Evolutionary conservation across 2,329 filamentous ascomycete species (phyloP).

Genomic region (Penicillium fuscoglaucum): DNA sequence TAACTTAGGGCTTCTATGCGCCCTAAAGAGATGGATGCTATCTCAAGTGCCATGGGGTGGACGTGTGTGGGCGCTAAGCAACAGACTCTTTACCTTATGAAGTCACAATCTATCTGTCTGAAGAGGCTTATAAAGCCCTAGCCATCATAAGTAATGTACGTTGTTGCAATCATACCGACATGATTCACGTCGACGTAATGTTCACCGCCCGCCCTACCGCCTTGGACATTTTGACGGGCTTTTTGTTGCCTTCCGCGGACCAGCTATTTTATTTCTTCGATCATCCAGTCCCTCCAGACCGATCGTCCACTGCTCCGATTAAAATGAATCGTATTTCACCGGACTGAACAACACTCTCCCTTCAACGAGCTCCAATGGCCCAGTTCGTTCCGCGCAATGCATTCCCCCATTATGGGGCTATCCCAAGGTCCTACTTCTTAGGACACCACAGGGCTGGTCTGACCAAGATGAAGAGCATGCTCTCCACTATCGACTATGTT

Average conservation of each 20-base stretch:
- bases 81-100: background rate
- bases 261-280: background rate
- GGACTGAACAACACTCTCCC: background rate
- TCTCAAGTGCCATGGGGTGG: background rate
- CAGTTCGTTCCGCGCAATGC: slow-evolving; percentile 70
- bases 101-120: background rate
- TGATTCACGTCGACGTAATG: background rate
- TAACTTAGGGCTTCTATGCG: too few species aligned
- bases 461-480: slow-evolving; percentile 74
- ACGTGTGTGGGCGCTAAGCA: background rate
- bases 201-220: slow-evolving; percentile 9
- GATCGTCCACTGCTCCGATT: background rate
- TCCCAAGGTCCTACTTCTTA: slow-evolving; percentile 88
- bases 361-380: slow-evolving; percentile 19
- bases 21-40: too few species aligned
- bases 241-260: background rate
- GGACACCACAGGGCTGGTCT: slow-evolving; percentile 87
- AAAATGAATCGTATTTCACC: slow-evolving; percentile 12
- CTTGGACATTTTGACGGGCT: slow-evolving; percentile 5
- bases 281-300: background rate
- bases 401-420: slow-evolving; percentile 72
- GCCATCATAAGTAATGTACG: background rate
- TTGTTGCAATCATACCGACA: background rate
- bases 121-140: background rate
- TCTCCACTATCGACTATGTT: slow-evolving; percentile 80